A percentile compares a stretch with the other conserved stretches of the same genome.
phyloP scores from a whole-genome alignment of 805 yeast species.

The Metschnikowia corniflorae region DNA sequence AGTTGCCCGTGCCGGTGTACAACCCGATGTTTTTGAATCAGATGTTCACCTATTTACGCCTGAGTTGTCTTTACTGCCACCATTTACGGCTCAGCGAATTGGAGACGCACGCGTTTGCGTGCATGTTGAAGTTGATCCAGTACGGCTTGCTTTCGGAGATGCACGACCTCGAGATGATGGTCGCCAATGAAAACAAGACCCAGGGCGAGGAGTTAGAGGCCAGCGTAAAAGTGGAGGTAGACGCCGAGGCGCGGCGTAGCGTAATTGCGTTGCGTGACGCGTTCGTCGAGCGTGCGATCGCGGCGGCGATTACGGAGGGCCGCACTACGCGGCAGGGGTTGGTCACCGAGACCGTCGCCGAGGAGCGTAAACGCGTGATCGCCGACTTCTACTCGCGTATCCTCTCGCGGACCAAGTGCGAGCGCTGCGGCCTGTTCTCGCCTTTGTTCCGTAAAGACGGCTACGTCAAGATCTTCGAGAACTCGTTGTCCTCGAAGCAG shows the following conservation, averaged over 20 bases:
- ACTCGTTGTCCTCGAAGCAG: constrained; percentile 79
- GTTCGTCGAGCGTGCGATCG: constrained; percentile 69
- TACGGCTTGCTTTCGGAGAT: constrained; percentile 84
- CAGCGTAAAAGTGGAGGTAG: constrained; percentile 39
- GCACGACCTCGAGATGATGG: constrained; percentile 64
- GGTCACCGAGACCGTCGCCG: constrained; percentile 78
- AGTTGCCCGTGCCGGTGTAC: constrained; percentile 91
- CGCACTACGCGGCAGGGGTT: constrained; percentile 64
- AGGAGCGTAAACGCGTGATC: constrained; percentile 74
- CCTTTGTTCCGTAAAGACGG: constrained; percentile 96
- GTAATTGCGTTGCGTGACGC: constrained; percentile 58
- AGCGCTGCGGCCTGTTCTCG: constrained; percentile 92
- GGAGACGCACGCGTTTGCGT: constrained; percentile 72
- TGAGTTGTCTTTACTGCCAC: constrained; percentile 88
- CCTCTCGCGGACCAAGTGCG: constrained; percentile 81
- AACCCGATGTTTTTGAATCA: constrained; percentile 94
- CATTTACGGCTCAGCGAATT: constrained; percentile 65
- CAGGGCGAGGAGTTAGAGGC: neutral
- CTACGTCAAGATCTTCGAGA: constrained; percentile 85
- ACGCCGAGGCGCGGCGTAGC: constrained; percentile 36
- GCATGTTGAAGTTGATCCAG: constrained; percentile 79
- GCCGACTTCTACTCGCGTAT: constrained; percentile 73
- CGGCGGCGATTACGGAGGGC: constrained; percentile 73
- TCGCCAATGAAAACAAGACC: constrained; percentile 20
- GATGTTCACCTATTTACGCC: constrained; percentile 76